Evolutionary conservation across 2,329 filamentous ascomycete genomes (phyloP), one percentile per base, ranked within the genome.

Genomic region (Lasiodiplodia gonubiensis): DNA sequence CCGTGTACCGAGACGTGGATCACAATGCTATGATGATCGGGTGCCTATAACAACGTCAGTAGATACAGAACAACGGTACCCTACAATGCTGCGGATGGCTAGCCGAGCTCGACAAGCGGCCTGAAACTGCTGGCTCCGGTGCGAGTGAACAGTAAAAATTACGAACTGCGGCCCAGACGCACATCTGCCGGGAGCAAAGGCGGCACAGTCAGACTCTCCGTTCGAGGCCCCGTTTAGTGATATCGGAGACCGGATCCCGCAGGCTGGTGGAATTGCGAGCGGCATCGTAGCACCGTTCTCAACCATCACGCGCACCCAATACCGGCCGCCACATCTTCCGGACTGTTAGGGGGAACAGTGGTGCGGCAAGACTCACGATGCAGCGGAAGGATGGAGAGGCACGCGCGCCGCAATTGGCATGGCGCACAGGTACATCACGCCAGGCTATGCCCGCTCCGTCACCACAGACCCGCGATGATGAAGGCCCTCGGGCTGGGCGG

Each of bases 391-490:
- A 42, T 46, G 35, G 30, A 42, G 54, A 59, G 23, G 53, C 53
- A 37, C 33, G 54, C 54, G 35, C 35, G 54, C 54, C n/a, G 59
- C 42, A 37, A 49, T 35, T 16, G 59, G 59, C 48, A 49, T 51
- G 57, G 59, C 59, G 59, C 59, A 23, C 59, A 63, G 42, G 59
- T 63, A 63, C 42, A 63, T 63, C 42, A 63, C 59, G 59, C 46
- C 59, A 63, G 59, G 59, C 59, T 63, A 49, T 46, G 46, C 46
- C 59, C 30, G 12, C 27, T 49, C 42, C 59, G 46, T 63, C 42
- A 14, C 59, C n/a, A 61, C 59, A 18, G 21, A 25, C 59, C 42
- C 42, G 25, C 33, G 59, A 23, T 37, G 59, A 46, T 51, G 46
- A 30, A 51, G 59, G n/a, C 21, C 51, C 59, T 63, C 59, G 59